Percentiles rank a stretch among this genome's conserved stretches.
Evolutionary conservation across 1,284 basidiomycete genomes (phyloP).

Genomic region (Ganoderma leucocontextum): DNA sequence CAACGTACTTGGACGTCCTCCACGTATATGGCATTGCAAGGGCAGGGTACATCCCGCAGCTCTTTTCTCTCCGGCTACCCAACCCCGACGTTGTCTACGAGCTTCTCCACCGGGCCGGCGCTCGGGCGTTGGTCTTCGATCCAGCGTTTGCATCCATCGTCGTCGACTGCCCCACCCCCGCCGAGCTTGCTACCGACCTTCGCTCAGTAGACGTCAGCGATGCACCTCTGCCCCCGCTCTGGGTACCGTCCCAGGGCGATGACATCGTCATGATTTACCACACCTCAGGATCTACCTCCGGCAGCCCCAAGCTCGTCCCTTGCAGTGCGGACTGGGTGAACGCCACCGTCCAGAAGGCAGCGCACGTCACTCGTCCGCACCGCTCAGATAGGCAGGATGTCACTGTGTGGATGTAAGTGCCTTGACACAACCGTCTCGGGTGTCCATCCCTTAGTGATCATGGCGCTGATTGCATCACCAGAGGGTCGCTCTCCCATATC

Average conservation of each 20-base stretch:
- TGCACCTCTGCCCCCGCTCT: conserved; percentile 32
- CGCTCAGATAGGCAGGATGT: conserved; percentile 61
- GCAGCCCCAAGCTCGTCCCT: conserved; percentile 42
- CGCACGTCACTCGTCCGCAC: conserved; percentile 33
- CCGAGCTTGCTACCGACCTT: conserved; percentile 51
- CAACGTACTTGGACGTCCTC: conserved; percentile 71
- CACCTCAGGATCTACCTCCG: conserved; percentile 76
- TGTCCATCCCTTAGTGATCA: conserved; percentile 11
- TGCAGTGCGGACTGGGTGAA: conserved; percentile 41
- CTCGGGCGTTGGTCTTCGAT: conserved; percentile 70
- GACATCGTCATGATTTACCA: conserved; percentile 73
- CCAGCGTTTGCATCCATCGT: conserved; percentile 51
- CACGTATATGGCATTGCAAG: conserved; percentile 75
- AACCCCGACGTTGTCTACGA: conserved; percentile 73
- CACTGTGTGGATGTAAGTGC: conserved; percentile 45
- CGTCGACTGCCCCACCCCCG: conserved; percentile 56
- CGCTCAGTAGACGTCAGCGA: conserved; percentile 36
- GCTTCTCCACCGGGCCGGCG: conserved; percentile 63
- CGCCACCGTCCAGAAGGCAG: conserved; percentile 38
- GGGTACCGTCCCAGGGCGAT: conserved; percentile 37
- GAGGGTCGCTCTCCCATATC: conserved; percentile 45
- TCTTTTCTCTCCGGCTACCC: conserved; percentile 76
- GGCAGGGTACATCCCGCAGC: conserved; percentile 74
- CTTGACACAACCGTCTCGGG: conserved; percentile 2
- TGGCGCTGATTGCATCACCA: conserved; percentile 15